Percentiles rank a stretch among this genome's conserved stretches.
Conservation (phyloP, 148 eudicot genomes). For the Fallopia convolvulus region DNA sequence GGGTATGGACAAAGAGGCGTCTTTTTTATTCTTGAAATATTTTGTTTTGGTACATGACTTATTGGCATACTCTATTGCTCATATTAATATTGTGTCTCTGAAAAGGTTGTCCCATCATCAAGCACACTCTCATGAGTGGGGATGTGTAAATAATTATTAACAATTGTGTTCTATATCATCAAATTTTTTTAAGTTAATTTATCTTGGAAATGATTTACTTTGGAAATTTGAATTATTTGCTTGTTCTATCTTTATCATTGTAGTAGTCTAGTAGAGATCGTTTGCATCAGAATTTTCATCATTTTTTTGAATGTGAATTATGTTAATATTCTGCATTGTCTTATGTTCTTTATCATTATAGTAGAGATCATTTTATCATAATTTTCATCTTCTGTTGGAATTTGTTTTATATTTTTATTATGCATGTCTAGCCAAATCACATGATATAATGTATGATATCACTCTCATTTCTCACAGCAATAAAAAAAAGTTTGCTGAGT, state of each 20-base stretch:
- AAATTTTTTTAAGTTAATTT: not conserved
- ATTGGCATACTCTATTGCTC: not conserved
- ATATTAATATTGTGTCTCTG: not conserved
- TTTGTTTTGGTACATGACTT: not conserved
- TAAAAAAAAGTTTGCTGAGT: not conserved
- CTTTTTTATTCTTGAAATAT: not conserved
- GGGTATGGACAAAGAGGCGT: conserved; percentile 42
- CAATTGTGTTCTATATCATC: not conserved
- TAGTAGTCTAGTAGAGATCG: not conserved
- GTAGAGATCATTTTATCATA: not conserved
- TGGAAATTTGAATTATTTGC: not conserved
- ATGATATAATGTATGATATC: not conserved
- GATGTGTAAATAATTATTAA: not conserved
- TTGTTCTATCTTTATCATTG: not conserved
- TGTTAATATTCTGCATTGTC: not conserved
- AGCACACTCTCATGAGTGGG: not conserved
- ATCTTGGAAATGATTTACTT: not conserved
- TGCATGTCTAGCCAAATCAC: not conserved
- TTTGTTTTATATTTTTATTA: not conserved
- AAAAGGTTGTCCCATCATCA: not conserved
- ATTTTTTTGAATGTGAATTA: not conserved
- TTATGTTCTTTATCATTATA: not conserved
- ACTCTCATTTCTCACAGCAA: not conserved
- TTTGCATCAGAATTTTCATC: not conserved
- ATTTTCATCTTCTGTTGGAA: not conserved